Conservation (phyloP, 1,284 basidiomycete genomes). For the Phellopilus nigrolimitatus region DNA sequence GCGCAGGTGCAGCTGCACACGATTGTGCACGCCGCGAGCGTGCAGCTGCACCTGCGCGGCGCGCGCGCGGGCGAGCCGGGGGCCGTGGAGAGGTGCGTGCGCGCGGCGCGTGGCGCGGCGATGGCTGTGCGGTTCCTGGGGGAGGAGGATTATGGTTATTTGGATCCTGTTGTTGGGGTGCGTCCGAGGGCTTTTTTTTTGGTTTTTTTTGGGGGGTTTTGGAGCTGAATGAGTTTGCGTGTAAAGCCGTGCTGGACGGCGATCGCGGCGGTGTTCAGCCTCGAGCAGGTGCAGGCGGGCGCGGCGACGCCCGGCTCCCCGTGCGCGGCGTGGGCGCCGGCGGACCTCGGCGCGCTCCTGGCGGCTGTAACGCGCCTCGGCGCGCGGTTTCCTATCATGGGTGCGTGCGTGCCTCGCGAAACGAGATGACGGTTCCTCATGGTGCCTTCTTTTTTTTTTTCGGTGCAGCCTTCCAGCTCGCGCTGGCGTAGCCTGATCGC, state of each 20-base stretch:
- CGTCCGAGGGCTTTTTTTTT: too few species aligned
- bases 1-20: conserved; percentile 57
- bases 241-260: conserved; percentile 66
- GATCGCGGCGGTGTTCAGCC: conserved; percentile 58
- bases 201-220: too few species aligned
- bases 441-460: too few species aligned
- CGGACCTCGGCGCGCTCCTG: conserved; percentile 55
- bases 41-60: conserved; percentile 60
- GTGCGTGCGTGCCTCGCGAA: too few species aligned
- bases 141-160: conserved; percentile 54
- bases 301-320: conserved; percentile 33
- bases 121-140: conserved; percentile 54
- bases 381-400: not conserved
- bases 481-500: too few species aligned
- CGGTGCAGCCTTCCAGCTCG: too few species aligned
- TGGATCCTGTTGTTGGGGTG: conserved; percentile 73
- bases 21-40: conserved; percentile 60
- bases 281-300: conserved; percentile 50
- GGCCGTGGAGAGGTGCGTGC: conserved; percentile 60
- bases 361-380: conserved; percentile 58
- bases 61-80: conserved; percentile 49
- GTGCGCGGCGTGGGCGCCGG: conserved; percentile 51
- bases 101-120: conserved; percentile 53
- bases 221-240: conserved; percentile 17
- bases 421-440: too few species aligned